Percentiles rank a stretch among this genome's conserved stretches.
Evolutionary conservation across 2,329 filamentous ascomycete genomes (phyloP).

Genomic region (Dactylellina drechsleri): DNA sequence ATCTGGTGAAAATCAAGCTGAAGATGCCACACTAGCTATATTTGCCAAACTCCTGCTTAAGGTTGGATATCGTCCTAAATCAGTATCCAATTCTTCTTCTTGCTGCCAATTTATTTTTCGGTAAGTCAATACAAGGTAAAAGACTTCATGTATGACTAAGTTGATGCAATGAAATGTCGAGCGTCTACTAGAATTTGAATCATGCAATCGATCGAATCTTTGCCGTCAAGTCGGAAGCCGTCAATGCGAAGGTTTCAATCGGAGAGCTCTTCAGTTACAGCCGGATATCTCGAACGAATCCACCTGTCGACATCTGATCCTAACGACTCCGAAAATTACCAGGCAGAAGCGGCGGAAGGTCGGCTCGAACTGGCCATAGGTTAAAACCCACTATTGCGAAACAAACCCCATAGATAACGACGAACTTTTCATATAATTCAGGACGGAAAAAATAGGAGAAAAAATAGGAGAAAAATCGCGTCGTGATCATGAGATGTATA

Average conservation of each 20-base stretch:
- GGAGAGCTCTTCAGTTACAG: neutral
- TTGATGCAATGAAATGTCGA: no score
- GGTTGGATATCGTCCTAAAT: no score
- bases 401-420: constrained; percentile 38
- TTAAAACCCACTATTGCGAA: constrained; percentile 33
- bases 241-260: constrained; percentile 6
- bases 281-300: neutral
- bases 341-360: constrained; percentile 33
- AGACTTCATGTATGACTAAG: no score
- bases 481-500: constrained; percentile 53
- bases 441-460: constrained; percentile 13
- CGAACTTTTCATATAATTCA: constrained; percentile 16
- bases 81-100: no score
- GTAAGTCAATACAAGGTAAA: no score
- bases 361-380: neutral
- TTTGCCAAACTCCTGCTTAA: no score
- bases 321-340: constrained; percentile 22
- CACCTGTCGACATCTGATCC: constrained; percentile 39
- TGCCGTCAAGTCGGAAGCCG: constrained; percentile 6
- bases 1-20: neutral
- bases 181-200: neutral
- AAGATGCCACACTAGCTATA: neutral
- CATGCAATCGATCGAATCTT: neutral
- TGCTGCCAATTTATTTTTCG: no score
- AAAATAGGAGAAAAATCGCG: constrained; percentile 22